Evolutionary conservation across 495 filamentous ascomycete species (phyloP), one percentile per base, ranked within the genome.

Genomic region (Paragyromitra xinjiangensis): DNA sequence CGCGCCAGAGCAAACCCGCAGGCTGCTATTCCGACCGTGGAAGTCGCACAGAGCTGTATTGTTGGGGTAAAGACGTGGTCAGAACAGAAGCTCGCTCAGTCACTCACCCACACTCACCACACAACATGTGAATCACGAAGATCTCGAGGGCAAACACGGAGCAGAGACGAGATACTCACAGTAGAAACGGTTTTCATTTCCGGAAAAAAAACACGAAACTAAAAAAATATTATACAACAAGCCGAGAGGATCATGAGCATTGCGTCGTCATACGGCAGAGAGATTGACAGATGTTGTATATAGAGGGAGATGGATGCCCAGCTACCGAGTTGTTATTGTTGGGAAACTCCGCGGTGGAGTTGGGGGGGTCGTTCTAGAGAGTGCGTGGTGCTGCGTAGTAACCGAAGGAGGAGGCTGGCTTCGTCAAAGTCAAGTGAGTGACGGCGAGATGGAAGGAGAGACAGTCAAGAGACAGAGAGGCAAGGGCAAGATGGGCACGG

Each of bases 1-100:
- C 87, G 88, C 83, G 89, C 90, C 78, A 92, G 85, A 71, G 90
- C 88, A 73, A 90, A 86, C 69, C 90, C 90, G 55, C 89, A 87
- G 58, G 90, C 86, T 76, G 90, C 90, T 75, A 91, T 87, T 83
- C 88, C 90, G 83, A 92, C 86, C 69, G 90, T 91, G 86, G 89
- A 89, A 79, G 90, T 84, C 78, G 90, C 90, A 90, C 90, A 92
- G 50, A 92, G 87, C 90, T 92, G 82, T 81, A 55, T 66, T 67
- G 62, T 56, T 19, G 55, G 29, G 37, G 19, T 34, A 39, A 34
- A 39, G 42, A 50, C 45, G 37, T 63, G 44, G 55, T 78, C 75
- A 77, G 74, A 50, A 53, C 59, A 63, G 59, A 63, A 63, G 59
- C 34, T 42, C 59, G n/a, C 56, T 37, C 56, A 34, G 29, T 34